These are phyloP conservation scores for Aphanomyces euteiches DNA, from an alignment of 352 stramenopile genomes.

Conservation along the genomic window DNA sequence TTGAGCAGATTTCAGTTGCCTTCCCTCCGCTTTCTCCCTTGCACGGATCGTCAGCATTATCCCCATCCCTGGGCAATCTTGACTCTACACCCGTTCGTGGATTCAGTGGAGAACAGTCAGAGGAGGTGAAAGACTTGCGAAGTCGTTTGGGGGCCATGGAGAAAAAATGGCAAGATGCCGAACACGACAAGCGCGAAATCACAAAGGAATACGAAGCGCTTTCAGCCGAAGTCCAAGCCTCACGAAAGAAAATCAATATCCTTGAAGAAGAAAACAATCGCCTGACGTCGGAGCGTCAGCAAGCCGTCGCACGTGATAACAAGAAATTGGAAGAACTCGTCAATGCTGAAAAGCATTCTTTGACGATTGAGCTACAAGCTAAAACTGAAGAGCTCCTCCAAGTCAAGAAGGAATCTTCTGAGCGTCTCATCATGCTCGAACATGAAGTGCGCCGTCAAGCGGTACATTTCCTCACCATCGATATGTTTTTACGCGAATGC, in stretches of 20 bases:
- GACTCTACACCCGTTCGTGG: slow-evolving; percentile 22
- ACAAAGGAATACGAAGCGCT: slow-evolving; percentile 66
- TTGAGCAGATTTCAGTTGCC: slow-evolving; percentile 60
- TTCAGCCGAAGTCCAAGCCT: slow-evolving; percentile 46
- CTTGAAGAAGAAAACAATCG: slow-evolving; percentile 68
- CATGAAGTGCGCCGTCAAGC: slow-evolving; percentile 83
- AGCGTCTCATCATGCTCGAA: slow-evolving; percentile 75
- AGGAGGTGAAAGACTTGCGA: slow-evolving; percentile 22
- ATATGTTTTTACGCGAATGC: background rate
- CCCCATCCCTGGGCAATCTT: background rate
- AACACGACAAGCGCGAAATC: slow-evolving; percentile 70
- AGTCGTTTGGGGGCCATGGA: slow-evolving; percentile 42
- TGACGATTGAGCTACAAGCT: slow-evolving; percentile 71
- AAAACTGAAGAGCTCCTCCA: slow-evolving; percentile 71
- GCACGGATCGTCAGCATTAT: background rate
- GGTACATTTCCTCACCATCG: background rate
- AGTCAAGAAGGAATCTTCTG: slow-evolving; percentile 65
- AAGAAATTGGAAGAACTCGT: slow-evolving; percentile 87
- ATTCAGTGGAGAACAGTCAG: slow-evolving; percentile 3
- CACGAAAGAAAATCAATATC: slow-evolving; percentile 44
- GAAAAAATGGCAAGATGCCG: slow-evolving; percentile 68
- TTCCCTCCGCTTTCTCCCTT: slow-evolving; percentile 24
- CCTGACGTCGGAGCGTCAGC: slow-evolving; percentile 64
- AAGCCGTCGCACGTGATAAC: slow-evolving; percentile 74
- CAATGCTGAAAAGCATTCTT: slow-evolving; percentile 68